phyloP scores from a whole-genome alignment of 1,284 basidiomycete genomes.

The Paramarasmius palmivorus region DNA sequence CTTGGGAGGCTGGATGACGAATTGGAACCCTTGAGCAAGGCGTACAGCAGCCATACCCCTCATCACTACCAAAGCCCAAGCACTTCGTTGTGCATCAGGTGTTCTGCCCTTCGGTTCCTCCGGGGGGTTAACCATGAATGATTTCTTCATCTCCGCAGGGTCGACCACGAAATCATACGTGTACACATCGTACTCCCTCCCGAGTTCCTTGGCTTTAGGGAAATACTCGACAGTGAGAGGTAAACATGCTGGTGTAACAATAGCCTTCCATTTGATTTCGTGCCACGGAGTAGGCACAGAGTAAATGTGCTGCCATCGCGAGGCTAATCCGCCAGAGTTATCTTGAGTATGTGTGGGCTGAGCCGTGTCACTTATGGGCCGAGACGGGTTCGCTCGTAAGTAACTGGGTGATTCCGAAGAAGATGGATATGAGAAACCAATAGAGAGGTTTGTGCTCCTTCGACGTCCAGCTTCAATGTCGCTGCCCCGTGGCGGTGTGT shows the following conservation, averaged over 20 bases:
- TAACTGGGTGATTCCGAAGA: slow-evolving; percentile 52
- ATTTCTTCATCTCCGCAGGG: slow-evolving; percentile 68
- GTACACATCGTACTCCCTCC: slow-evolving; percentile 79
- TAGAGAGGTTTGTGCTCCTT: slow-evolving; percentile 43
- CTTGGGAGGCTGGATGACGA: slow-evolving; percentile 61
- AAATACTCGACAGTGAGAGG: slow-evolving; percentile 93
- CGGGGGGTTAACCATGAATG: slow-evolving; percentile 77
- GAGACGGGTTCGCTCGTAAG: slow-evolving; percentile 63
- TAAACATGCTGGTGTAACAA: slow-evolving; percentile 83
- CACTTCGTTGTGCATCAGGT: slow-evolving; percentile 58
- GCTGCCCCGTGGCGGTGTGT: slow-evolving; percentile 68
- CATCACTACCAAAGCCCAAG: slow-evolving; percentile 86
- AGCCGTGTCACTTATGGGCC: slow-evolving; percentile 36
- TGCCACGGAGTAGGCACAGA: slow-evolving; percentile 79
- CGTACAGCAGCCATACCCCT: slow-evolving; percentile 92
- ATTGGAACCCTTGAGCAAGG: slow-evolving; percentile 95
- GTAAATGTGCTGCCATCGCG: slow-evolving; percentile 89
- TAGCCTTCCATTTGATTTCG: slow-evolving; percentile 91
- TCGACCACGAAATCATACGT: slow-evolving; percentile 81
- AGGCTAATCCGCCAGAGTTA: slow-evolving; percentile 48
- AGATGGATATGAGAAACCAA: slow-evolving; percentile 35
- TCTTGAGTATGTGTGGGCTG: background rate
- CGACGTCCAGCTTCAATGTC: slow-evolving; percentile 49
- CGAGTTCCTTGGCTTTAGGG: slow-evolving; percentile 75
- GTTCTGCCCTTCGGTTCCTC: slow-evolving; percentile 36